Evolutionary conservation across 164 flowering plant species (phyloP), one percentile per base, ranked within the genome.

Genomic region (Macadamia tetraphylla): DNA sequence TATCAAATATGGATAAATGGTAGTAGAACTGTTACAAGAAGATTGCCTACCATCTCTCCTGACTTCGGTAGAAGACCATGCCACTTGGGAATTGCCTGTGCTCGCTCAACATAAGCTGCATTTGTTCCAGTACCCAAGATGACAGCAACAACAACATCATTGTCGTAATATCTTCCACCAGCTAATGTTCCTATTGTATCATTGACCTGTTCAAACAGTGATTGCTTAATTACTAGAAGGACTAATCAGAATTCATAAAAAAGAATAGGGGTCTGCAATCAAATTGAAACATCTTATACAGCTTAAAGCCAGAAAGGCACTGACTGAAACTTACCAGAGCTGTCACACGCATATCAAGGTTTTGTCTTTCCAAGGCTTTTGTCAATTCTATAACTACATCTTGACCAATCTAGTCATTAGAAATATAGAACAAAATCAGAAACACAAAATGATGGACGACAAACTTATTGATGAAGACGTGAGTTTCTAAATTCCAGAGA

Each of bases 91-190:
- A 94, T 94, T 60, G 97, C 96, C 68, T 85, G 76, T 18, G 95
- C 97, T 43, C 92, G 88, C 77, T 94, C 98, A 29, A 94, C 90
- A 84, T 94, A 94, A 35, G 98, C 98, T 68, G 98, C 98, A 86
- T 94, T 94, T 67, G 98, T 91, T 72, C 98, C 98, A 64, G 98
- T 94, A 46, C 98, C 98, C 76, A 94, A 78, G 29, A 94, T 94
- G 49, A 94, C 95, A 75, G 97, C 98, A 74, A 87, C 94, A 76
- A 80, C 62, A 14, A 88, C 98, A 81, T 94, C 89, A 29, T 65
- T 74, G 62, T 85, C 68, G 35, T 60, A 23, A 75, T 87, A 94
- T 81, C 90, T 76, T 6, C 98, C 98, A 67, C 97, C 96, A 15
- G 98, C 98, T 67, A 94, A 75, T 59, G 98, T 90, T 74, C 98